Evolutionary conservation across 1,284 basidiomycete genomes (phyloP).

Genomic region (Lentinula novae-zelandiae): DNA sequence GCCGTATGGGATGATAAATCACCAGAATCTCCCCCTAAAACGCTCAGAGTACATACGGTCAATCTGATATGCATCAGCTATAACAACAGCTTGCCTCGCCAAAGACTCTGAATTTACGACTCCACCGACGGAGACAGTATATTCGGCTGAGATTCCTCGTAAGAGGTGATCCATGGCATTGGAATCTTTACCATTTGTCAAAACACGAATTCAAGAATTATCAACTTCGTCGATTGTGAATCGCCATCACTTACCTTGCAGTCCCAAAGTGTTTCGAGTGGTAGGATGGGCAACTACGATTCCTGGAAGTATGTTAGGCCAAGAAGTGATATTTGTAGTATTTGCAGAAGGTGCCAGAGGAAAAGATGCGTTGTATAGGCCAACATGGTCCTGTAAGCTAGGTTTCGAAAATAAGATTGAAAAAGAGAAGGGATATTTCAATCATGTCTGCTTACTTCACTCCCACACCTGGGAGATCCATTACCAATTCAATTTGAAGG

Average conservation of each 20-base stretch:
- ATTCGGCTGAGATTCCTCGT: constrained; percentile 8
- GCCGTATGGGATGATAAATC: neutral
- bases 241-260: constrained; percentile 6
- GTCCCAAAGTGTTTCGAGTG: constrained; percentile 13
- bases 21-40: neutral
- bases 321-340: constrained; percentile 12
- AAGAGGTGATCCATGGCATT: neutral
- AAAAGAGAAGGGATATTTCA: neutral
- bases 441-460: constrained; percentile 11
- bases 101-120: constrained; percentile 14
- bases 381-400: constrained; percentile 10
- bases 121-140: constrained; percentile 14
- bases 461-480: constrained; percentile 11
- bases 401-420: neutral
- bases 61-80: constrained; percentile 15
- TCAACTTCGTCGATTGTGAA: too few relatives aligned
- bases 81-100: constrained; percentile 11
- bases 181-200: constrained; percentile 5
- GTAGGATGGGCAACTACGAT: constrained; percentile 14
- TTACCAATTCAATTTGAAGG: constrained; percentile 2
- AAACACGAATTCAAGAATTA: neutral
- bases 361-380: constrained; percentile 14
- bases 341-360: constrained; percentile 13
- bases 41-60: constrained; percentile 11
- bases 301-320: constrained; percentile 7